Evolutionary conservation across 305 asterid genomes (phyloP).

Genomic region (Fraxinus baroniana): DNA sequence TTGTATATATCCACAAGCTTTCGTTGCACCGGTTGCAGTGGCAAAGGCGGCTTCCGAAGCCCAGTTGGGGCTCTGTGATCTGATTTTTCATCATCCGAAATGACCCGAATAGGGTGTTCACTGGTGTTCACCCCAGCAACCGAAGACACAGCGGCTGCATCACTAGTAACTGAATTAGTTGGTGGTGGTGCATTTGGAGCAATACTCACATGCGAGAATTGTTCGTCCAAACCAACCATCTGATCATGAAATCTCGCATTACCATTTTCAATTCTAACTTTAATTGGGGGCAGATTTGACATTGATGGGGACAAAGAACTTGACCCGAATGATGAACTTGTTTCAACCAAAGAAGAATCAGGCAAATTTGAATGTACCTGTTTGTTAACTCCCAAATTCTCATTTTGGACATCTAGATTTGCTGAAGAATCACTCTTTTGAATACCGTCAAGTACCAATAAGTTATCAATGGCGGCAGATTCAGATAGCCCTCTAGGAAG

Average conservation of each 20-base stretch:
- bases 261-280: constrained; percentile 45
- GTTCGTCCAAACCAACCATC: constrained; percentile 52
- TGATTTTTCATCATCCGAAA: constrained; percentile 51
- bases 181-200: constrained; percentile 31
- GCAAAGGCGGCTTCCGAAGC: constrained; percentile 63
- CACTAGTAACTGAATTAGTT: constrained; percentile 20
- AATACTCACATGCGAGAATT: constrained; percentile 44
- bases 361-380: constrained; percentile 27
- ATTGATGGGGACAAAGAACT: constrained; percentile 58
- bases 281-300: constrained; percentile 55
- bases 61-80: constrained; percentile 38
- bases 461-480: constrained; percentile 47
- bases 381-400: constrained; percentile 26
- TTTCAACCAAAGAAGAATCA: constrained; percentile 51
- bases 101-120: constrained; percentile 30
- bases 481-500: constrained; percentile 60
- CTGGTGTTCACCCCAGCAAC: constrained; percentile 28
- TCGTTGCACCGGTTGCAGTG: constrained; percentile 57
- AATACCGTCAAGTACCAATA: constrained; percentile 41
- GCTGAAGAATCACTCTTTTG: constrained; percentile 26
- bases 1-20: constrained; percentile 51
- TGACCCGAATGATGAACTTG: constrained; percentile 63
- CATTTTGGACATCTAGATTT: constrained; percentile 32
- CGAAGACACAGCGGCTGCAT: constrained; percentile 18
- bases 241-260: constrained; percentile 17